A percentile compares a stretch with the other conserved stretches of the same genome.
These are phyloP conservation scores for Scorias spongiosa DNA, from an alignment of 2,329 filamentous ascomycete species.

Conservation along the genomic window DNA sequence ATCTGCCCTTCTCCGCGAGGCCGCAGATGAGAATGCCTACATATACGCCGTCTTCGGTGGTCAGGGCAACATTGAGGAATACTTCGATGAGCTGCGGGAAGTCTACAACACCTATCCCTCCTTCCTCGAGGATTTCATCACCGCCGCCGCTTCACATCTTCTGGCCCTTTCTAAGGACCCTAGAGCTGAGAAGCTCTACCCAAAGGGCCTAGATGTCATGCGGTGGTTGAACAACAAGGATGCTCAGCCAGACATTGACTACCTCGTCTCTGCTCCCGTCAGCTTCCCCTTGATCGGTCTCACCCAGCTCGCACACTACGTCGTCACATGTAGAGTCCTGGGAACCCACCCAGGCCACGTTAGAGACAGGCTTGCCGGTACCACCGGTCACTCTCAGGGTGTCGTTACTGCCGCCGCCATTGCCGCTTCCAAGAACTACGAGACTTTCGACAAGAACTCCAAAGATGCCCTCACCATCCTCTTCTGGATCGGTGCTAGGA, in stretches of 20 bases:
- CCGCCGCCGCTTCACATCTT: constrained; percentile 69
- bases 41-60: constrained; percentile 94
- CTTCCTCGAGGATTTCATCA: constrained; percentile 76
- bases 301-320: constrained; percentile 90
- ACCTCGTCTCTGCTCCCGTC: constrained; percentile 85
- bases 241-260: constrained; percentile 82
- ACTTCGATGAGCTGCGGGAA: constrained; percentile 92
- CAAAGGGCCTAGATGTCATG: constrained; percentile 92
- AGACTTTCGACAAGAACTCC: constrained; percentile 69
- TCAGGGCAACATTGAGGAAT: constrained; percentile 98
- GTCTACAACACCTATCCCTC: constrained; percentile 82
- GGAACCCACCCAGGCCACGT: constrained; percentile 82
- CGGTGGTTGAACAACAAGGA: constrained; percentile 83
- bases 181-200: constrained; percentile 83
- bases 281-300: constrained; percentile 92
- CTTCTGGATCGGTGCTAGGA: constrained; percentile 96
- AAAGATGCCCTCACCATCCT: constrained; percentile 76
- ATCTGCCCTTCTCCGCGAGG: constrained; percentile 80
- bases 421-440: constrained; percentile 82
- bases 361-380: constrained; percentile 68
- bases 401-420: constrained; percentile 87
- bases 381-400: constrained; percentile 93
- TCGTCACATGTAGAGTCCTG: constrained; percentile 81
- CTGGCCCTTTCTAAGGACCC: constrained; percentile 70
- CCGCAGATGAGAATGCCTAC: constrained; percentile 65